Evolutionary conservation across 495 filamentous ascomycete species (phyloP).

Genomic region (Penicillium bialowiezense): DNA sequence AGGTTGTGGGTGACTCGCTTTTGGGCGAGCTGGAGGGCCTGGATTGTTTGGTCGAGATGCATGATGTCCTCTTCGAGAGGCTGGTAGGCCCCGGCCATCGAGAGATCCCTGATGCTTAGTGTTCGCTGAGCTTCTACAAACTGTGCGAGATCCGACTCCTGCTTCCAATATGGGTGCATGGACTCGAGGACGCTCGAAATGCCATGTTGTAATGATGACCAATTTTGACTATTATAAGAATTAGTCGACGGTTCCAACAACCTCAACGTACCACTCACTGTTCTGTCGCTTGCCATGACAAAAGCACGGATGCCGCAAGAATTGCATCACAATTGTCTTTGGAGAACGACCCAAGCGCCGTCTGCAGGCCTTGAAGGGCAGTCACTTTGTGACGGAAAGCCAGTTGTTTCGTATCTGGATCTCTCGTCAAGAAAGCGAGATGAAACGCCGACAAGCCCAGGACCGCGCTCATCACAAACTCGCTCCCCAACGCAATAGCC

Average conservation of each 20-base stretch:
- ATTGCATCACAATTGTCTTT: slow-evolving; percentile 86
- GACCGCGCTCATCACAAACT: slow-evolving; percentile 91
- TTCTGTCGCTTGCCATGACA: slow-evolving; percentile 96
- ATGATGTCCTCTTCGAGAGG: slow-evolving; percentile 60
- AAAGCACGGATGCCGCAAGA: slow-evolving; percentile 83
- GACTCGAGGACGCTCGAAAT: slow-evolving; percentile 84
- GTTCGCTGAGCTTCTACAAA: slow-evolving; percentile 67
- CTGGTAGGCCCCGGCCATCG: slow-evolving; percentile 47
- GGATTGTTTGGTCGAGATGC: slow-evolving; percentile 55
- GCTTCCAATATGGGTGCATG: slow-evolving; percentile 85
- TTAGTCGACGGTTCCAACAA: slow-evolving; percentile 28
- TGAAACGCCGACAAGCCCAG: slow-evolving; percentile 89
- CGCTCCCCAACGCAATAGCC: slow-evolving; percentile 71
- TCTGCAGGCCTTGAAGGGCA: slow-evolving; percentile 83
- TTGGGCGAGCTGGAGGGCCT: slow-evolving; percentile 63
- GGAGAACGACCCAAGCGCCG: slow-evolving; percentile 82
- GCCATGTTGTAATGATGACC: slow-evolving; percentile 89
- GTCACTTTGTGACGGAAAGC: slow-evolving; percentile 81
- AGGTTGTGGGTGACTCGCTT: slow-evolving; percentile 67
- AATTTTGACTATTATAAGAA: slow-evolving; percentile 65
- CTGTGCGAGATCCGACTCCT: slow-evolving; percentile 79
- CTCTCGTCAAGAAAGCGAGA: slow-evolving; percentile 80
- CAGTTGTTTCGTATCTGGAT: slow-evolving; percentile 76
- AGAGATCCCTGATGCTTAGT: slow-evolving; percentile 52
- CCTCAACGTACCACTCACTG: slow-evolving; percentile 64